These are phyloP conservation scores for Cercospora sojina DNA, from an alignment of 2,329 filamentous ascomycete species.

Conservation along the genomic window DNA sequence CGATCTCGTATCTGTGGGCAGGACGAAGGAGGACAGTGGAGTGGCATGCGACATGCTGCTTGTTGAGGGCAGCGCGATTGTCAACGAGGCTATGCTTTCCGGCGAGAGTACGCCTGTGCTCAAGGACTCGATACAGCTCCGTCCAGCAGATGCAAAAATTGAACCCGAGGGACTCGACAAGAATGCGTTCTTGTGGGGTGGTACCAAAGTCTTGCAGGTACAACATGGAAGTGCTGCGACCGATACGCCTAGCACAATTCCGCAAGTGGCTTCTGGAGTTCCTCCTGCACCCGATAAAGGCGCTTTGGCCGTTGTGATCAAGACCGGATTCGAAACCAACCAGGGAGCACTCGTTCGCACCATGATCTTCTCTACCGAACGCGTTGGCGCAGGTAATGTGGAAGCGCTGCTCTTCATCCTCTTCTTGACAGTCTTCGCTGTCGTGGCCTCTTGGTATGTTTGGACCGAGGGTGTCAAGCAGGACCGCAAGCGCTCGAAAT, in stretches of 20 bases:
- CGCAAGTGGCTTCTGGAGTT: conserved; percentile 72
- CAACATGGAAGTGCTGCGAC: conserved; percentile 81
- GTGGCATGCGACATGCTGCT: conserved; percentile 97
- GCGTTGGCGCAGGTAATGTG: conserved; percentile 95
- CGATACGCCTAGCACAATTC: conserved; percentile 57
- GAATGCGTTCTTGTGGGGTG: conserved; percentile 93
- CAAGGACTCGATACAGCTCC: conserved; percentile 92
- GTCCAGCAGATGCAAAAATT: conserved; percentile 74
- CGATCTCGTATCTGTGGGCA: conserved; percentile 85
- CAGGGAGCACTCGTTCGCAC: conserved; percentile 96
- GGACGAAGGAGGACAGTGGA: conserved; percentile 94
- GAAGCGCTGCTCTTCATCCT: conserved; percentile 97
- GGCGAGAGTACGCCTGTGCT: conserved; percentile 95
- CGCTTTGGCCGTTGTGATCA: conserved; percentile 88
- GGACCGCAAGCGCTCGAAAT: conserved; percentile 95
- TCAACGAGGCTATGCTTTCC: conserved; percentile 99
- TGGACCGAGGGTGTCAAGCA: conserved; percentile 94
- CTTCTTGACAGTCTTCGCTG: conserved; percentile 91
- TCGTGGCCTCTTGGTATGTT: conserved; percentile 98
- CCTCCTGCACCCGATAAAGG: conserved; percentile 87
- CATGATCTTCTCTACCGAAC: conserved; percentile 99
- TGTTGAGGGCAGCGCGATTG: conserved; percentile 91
- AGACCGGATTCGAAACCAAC: conserved; percentile 98
- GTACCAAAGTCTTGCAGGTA: conserved; percentile 94
- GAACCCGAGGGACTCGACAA: conserved; percentile 93